Percentiles rank a stretch among this genome's conserved stretches.
phyloP scores from a whole-genome alignment of 192 early-diverging fungal genomes.

The Chytriomyces hyalinus region DNA sequence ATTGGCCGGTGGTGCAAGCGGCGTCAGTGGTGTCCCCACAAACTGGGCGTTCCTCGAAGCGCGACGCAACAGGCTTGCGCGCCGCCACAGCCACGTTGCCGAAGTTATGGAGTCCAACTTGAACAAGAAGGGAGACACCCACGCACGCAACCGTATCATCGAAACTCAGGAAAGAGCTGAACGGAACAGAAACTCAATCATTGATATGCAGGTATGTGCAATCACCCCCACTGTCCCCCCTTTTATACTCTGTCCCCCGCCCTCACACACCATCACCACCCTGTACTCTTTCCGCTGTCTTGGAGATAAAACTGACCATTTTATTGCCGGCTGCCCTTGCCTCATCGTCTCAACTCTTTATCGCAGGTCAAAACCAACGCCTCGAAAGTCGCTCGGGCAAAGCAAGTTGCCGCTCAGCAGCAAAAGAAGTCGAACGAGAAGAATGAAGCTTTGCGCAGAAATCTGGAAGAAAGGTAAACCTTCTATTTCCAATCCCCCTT shows the following conservation, averaged over 20 bases:
- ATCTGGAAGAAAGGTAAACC: conserved; percentile 41
- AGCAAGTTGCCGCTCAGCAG: conserved; percentile 48
- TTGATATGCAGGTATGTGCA: conserved; percentile 37
- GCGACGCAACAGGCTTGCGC: conserved; percentile 40
- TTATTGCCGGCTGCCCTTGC: not conserved
- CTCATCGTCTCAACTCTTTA: not conserved
- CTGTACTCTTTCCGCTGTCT: not conserved
- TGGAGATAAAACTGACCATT: not conserved
- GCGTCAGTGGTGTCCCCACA: no score
- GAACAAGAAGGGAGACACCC: conserved; percentile 24
- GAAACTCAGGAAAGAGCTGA: conserved; percentile 43
- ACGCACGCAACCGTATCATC: conserved; percentile 18
- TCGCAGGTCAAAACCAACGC: conserved; percentile 34
- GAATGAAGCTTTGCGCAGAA: conserved; percentile 23
- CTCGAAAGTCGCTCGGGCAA: conserved; percentile 45
- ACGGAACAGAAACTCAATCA: conserved; percentile 39
- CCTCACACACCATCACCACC: not conserved
- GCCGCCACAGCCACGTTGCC: conserved; percentile 40
- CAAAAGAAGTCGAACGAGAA: conserved; percentile 23
- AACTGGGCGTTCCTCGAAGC: conserved; percentile 52
- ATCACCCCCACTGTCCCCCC: not conserved
- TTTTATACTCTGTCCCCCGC: not conserved
- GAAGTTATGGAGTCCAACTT: conserved; percentile 37
- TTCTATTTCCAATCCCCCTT: not conserved
- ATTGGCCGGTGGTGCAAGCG: no score